Evolutionary conservation across 2,329 filamentous ascomycete species (phyloP).

Genomic region (Clarireedia sp.): DNA sequence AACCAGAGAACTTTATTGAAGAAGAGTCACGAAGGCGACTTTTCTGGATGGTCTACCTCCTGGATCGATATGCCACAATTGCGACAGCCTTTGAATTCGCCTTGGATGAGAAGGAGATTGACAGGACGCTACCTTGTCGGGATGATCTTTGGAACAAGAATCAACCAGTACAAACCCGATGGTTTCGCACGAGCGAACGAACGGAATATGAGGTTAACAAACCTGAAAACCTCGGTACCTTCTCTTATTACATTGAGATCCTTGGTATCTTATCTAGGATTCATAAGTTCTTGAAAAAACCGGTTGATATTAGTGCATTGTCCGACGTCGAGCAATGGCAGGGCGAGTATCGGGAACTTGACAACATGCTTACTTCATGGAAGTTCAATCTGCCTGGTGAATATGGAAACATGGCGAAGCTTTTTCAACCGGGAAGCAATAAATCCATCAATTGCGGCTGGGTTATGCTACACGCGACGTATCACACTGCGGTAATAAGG

Average conservation of each 20-base stretch:
- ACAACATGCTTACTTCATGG: constrained; percentile 72
- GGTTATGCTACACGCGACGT: constrained; percentile 70
- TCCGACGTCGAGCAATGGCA: constrained; percentile 89
- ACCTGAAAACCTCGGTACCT: constrained; percentile 76
- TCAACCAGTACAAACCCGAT: constrained; percentile 73
- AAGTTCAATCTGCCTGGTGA: constrained; percentile 76
- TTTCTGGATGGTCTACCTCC: constrained; percentile 90
- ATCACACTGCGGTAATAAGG: constrained; percentile 82
- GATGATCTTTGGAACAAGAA: constrained; percentile 83
- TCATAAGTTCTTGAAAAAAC: constrained; percentile 80
- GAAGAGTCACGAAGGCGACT: constrained; percentile 77
- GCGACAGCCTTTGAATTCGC: constrained; percentile 90
- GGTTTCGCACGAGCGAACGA: constrained; percentile 54
- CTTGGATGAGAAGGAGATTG: constrained; percentile 81
- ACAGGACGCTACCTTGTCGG: constrained; percentile 76
- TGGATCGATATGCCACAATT: constrained; percentile 85
- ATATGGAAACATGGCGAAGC: constrained; percentile 73
- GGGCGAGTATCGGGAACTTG: constrained; percentile 74
- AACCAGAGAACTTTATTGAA: constrained; percentile 78
- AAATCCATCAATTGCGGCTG: constrained; percentile 72
- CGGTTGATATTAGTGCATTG: constrained; percentile 78
- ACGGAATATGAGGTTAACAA: constrained; percentile 58
- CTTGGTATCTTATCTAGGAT: constrained; percentile 80
- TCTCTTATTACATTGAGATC: constrained; percentile 86
- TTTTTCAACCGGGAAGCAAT: constrained; percentile 61